Base-by-base conservation (phyloP, 2,329 filamentous ascomycete genomes). In the Metarhizium album region DNA sequence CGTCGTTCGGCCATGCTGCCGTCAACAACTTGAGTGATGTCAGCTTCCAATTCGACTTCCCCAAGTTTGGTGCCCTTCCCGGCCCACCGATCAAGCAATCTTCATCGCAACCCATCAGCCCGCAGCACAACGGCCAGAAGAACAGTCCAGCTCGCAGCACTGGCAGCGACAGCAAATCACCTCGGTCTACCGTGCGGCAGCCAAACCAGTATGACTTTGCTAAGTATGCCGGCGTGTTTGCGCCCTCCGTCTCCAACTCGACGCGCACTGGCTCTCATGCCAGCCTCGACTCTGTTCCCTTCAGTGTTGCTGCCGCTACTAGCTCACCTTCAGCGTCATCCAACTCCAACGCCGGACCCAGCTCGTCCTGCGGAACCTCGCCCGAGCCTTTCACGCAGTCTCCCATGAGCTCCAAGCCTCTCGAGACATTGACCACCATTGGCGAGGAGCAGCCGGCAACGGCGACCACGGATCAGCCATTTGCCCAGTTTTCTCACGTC, bases 21-120 rank as follows among this genome's bases (percentile, higher is more conserved):
- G 64, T 80, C 55, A 79, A 72, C 65, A 84, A 82, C 58, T 72
- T 84, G 50, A 82, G 76, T 60, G 85, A 86, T 55, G 84, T 86
- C 64, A 90, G 86, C 64, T 97, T 97, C 64, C 84, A 91, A 58
- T 97, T 98, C 59, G 91, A 97, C 58, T 97, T 97, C 57, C 91
- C 93, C 57, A 90, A 87, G 64, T 97, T 98, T 61, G 93, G 93
- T 45, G 78, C 83, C 53, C 76, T 94, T 24, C 77, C 79, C 0
- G 74, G 77, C 4, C 70, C 74, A 7, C 59, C 64, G 1, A 53
- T 56, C 47, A 63, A 63, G 51, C 54, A 49, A 5, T 57, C 59
- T 4, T 48, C 56, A 14, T 64, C 66, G n/a, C 64, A 63, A 29
- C 60, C 65, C 7, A 59, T 63, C 13, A 67, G 65, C 54, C 64